A percentile compares a stretch with the other conserved stretches of the same genome.
Evolutionary conservation across 2,329 filamentous ascomycete species (phyloP).

Genomic region (Cercospora nicotianae): DNA sequence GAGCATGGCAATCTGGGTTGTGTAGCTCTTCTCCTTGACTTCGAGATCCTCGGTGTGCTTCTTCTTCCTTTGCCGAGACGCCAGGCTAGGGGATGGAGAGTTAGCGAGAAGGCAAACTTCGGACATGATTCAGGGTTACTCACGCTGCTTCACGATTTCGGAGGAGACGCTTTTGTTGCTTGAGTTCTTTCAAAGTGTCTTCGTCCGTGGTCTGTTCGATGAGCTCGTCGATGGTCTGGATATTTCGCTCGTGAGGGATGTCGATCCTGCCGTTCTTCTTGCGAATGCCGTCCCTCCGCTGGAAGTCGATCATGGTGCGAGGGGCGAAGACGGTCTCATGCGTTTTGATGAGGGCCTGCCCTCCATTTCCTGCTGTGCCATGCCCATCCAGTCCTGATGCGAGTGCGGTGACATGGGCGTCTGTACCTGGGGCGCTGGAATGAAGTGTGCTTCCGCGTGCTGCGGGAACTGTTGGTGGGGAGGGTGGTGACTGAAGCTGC

Average conservation of each 20-base stretch:
- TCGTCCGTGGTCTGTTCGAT: conserved; percentile 87
- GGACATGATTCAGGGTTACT: conserved; percentile 34
- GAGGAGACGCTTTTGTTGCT: conserved; percentile 93
- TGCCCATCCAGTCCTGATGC: conserved; percentile 59
- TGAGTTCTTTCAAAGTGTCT: conserved; percentile 93
- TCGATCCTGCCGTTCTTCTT: conserved; percentile 99
- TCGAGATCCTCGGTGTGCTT: conserved; percentile 95
- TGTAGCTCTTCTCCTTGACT: conserved; percentile 92
- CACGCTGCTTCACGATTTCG: conserved; percentile 97
- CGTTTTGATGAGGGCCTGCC: conserved; percentile 50
- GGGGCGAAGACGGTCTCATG: conserved; percentile 68
- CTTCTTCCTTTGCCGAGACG: conserved; percentile 97
- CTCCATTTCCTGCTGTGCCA: conserved; percentile 54
- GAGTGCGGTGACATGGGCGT: conserved; percentile 63
- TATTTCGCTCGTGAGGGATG: conserved; percentile 88
- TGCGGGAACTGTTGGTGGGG: conserved; percentile 43
- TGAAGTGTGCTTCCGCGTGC: conserved; percentile 45
- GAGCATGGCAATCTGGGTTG: conserved; percentile 70
- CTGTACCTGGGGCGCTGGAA: conserved; percentile 52
- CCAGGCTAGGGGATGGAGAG: conserved; percentile 61
- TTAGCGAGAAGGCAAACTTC: conserved; percentile 25
- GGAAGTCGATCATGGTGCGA: conserved; percentile 36
- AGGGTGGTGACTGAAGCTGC: conserved; percentile 43
- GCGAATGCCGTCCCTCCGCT: conserved; percentile 81
- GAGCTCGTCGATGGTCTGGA: conserved; percentile 91